Evolutionary conservation across 176 grass and related monocot genomes (phyloP).

Genomic region (Cenchrus fungigraminus): DNA sequence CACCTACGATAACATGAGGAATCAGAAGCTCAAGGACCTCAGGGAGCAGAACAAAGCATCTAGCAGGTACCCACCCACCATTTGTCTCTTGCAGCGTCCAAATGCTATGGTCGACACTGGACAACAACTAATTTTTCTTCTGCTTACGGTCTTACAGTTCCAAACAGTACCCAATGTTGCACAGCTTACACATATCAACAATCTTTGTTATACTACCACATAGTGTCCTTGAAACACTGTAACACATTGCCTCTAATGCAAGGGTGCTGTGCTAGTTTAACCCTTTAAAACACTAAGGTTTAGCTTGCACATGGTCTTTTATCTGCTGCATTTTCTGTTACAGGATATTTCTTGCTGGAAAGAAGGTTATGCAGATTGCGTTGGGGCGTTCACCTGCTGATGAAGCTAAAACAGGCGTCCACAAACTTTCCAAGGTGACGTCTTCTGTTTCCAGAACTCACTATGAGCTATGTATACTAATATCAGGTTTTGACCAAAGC

Average conservation of each 20-base stretch:
- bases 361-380: slow-evolving; percentile 96
- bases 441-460: not conserved
- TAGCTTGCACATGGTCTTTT: not conserved
- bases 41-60: slow-evolving; percentile 76
- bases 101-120: no score
- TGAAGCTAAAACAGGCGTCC: slow-evolving; percentile 70
- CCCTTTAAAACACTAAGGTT: not conserved
- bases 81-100: not conserved
- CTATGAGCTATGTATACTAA: not conserved
- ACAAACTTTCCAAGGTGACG: slow-evolving; percentile 81
- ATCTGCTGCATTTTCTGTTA: not conserved
- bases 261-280: not conserved
- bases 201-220: not conserved
- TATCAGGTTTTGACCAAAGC: slow-evolving; percentile 34
- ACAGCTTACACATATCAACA: not conserved
- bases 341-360: slow-evolving; percentile 96
- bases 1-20: slow-evolving; percentile 92
- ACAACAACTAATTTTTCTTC: no score
- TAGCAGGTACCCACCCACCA: slow-evolving; percentile 53
- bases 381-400: slow-evolving; percentile 77
- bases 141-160: not conserved
- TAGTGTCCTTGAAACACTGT: not conserved
- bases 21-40: slow-evolving; percentile 87
- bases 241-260: not conserved
- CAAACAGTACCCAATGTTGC: not conserved